Conservation (phyloP, 139 green algal genomes). For the Chlorella sorokiniana region DNA sequence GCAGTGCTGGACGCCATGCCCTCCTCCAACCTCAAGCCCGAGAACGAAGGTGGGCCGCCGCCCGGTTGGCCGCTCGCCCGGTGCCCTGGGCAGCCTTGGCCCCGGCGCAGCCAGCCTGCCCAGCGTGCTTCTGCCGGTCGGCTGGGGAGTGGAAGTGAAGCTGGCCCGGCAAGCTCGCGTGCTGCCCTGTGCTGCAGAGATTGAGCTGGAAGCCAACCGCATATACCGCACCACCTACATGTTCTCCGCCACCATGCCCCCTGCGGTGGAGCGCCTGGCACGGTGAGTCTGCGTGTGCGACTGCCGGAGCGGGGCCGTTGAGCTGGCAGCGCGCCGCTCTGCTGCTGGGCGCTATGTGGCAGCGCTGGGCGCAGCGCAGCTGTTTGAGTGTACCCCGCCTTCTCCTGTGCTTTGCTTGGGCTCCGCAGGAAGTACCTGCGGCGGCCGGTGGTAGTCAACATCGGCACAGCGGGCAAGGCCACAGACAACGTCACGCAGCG, state of each 20-base stretch:
- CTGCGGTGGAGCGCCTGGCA: constrained; percentile 89
- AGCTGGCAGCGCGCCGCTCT: too few relatives aligned
- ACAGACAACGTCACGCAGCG: constrained; percentile 92
- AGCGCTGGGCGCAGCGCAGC: too few relatives aligned
- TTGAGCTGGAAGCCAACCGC: constrained; percentile 60
- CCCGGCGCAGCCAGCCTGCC: not conserved
- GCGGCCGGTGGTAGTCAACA: constrained; percentile 87
- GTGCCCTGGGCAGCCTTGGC: not conserved
- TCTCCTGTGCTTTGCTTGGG: not conserved
- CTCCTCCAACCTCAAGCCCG: constrained; percentile 87
- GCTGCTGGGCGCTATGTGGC: too few relatives aligned
- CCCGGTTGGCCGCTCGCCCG: not conserved
- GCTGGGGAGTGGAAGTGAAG: too few relatives aligned
- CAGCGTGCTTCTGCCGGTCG: not conserved
- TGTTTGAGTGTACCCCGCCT: not conserved
- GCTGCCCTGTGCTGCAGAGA: constrained; percentile 21
- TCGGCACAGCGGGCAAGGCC: constrained; percentile 86
- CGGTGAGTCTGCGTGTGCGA: constrained; percentile 7
- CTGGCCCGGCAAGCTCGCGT: not conserved
- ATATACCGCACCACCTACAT: constrained; percentile 99
- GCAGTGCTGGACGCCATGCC: constrained; percentile 95
- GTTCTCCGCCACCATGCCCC: constrained; percentile 98
- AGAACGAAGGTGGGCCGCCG: constrained; percentile 70
- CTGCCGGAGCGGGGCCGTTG: not conserved
- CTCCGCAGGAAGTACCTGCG: constrained; percentile 24